These are phyloP conservation scores for Diaporthe sp. DNA, from an alignment of 2,329 filamentous ascomycete genomes.

Conservation along the genomic window DNA sequence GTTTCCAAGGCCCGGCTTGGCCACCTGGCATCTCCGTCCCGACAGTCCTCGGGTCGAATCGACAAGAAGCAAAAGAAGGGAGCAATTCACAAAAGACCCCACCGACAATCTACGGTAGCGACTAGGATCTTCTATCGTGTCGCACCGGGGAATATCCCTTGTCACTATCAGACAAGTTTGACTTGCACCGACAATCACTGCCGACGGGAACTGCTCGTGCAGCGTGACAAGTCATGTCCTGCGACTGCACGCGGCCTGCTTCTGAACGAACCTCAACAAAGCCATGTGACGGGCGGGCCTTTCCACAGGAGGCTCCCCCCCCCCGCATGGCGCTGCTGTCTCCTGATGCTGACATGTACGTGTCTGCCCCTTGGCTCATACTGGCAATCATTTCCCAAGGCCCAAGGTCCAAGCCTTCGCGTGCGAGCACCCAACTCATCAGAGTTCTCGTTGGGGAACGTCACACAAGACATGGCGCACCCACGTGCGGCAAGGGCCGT, in stretches of 20 bases:
- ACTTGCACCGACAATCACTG: neutral
- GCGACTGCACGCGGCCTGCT: neutral
- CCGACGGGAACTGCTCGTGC: conserved; percentile 14
- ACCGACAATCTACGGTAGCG: neutral
- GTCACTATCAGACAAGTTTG: neutral
- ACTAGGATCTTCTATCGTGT: conserved; percentile 13
- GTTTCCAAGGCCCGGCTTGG: neutral
- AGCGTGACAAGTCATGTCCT: conserved; percentile 17
- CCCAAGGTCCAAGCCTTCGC: neutral
- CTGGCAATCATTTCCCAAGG: neutral
- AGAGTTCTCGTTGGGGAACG: conserved; percentile 32
- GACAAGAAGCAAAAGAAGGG: neutral
- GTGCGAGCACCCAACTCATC: neutral
- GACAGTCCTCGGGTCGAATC: neutral
- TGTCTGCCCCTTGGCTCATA: neutral
- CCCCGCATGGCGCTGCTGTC: conserved; percentile 3
- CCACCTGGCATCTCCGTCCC: neutral
- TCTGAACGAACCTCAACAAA: neutral
- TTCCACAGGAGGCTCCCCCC: neutral
- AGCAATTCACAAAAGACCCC: neutral
- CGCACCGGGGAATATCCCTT: neutral
- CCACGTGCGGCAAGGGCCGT: conserved; percentile 7
- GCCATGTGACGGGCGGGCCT: neutral
- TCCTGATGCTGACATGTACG: neutral
- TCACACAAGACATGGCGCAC: conserved; percentile 38